These are phyloP conservation scores for Rhypophila decipiens DNA, from an alignment of 495 filamentous ascomycete species.

Conservation along the genomic window DNA sequence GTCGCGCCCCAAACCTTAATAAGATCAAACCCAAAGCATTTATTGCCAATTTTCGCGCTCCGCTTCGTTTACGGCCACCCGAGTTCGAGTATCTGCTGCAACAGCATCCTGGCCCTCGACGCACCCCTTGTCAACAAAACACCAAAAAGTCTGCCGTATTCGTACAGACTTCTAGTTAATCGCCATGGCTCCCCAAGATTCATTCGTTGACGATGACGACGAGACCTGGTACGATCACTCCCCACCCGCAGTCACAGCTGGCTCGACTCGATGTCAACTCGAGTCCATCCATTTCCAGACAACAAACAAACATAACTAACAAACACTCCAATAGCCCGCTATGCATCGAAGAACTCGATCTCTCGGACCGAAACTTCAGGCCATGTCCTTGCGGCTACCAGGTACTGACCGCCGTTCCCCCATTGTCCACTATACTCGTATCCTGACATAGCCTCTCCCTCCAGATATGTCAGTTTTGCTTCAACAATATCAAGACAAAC, in stretches of 20 bases:
- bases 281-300: conserved; percentile 4
- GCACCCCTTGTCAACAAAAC: too few relatives aligned
- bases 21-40: too few relatives aligned
- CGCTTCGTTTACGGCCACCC: conserved; percentile 4
- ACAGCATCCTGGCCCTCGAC: too few relatives aligned
- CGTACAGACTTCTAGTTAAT: too few relatives aligned
- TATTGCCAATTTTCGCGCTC: neutral
- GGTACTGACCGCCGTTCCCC: conserved; percentile 47
- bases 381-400: conserved; percentile 98
- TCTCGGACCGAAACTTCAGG: conserved; percentile 93
- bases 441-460: conserved; percentile 13
- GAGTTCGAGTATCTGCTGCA: conserved; percentile 4
- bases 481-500: conserved; percentile 94
- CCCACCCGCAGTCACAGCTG: neutral
- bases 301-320: neutral
- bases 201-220: conserved; percentile 95
- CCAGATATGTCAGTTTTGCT: conserved; percentile 99
- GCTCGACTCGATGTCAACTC: neutral
- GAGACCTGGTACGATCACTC: conserved; percentile 66
- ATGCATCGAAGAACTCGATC: conserved; percentile 98
- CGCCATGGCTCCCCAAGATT: conserved; percentile 76
- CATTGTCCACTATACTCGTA: conserved; percentile 2
- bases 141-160: too few relatives aligned
- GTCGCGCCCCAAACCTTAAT: conserved; percentile 11
- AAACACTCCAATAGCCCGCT: conserved; percentile 59